A percentile compares a stretch with the other conserved stretches of the same genome.
Conservation (phyloP, 1,284 basidiomycete species). For the Chiua sp. region DNA sequence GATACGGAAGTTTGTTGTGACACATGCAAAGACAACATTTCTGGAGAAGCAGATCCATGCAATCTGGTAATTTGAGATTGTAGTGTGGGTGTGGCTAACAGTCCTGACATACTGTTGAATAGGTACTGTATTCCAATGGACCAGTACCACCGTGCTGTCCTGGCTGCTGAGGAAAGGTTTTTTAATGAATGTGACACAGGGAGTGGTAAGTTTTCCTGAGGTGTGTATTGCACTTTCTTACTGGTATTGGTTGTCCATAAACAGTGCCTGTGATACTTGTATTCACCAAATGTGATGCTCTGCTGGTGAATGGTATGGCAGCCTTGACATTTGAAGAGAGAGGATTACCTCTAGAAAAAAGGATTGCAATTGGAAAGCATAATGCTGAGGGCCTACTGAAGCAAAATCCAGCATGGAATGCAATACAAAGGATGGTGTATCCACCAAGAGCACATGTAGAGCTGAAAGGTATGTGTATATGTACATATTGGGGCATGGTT, state of each 20-base stretch:
- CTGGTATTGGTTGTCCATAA: not conserved
- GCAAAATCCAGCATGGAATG: too few relatives aligned
- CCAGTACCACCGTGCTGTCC: not conserved
- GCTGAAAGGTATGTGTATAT: too few relatives aligned
- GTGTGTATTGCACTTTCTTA: not conserved
- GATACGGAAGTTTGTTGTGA: not conserved
- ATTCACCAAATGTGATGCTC: not conserved
- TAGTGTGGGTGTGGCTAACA: too few relatives aligned
- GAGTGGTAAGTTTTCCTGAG: not conserved
- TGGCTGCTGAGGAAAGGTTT: conserved; percentile 1
- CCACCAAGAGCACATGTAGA: too few relatives aligned
- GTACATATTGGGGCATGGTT: too few relatives aligned
- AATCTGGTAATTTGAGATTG: not conserved
- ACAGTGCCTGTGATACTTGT: conserved; percentile 1
- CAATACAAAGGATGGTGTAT: too few relatives aligned
- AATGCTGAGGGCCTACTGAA: too few relatives aligned
- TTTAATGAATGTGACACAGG: conserved; percentile 1
- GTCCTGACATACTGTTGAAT: too few relatives aligned
- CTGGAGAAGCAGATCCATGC: conserved; percentile 1
- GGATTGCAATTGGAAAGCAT: too few relatives aligned
- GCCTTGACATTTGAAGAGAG: too few relatives aligned
- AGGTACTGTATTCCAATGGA: conserved; percentile 9
- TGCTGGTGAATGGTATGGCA: not conserved
- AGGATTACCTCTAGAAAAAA: too few relatives aligned
- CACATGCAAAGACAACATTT: not conserved